These are phyloP conservation scores for Yamadazyma aaseri DNA, from an alignment of 1,139 yeast genomes.

Conservation along the genomic window DNA sequence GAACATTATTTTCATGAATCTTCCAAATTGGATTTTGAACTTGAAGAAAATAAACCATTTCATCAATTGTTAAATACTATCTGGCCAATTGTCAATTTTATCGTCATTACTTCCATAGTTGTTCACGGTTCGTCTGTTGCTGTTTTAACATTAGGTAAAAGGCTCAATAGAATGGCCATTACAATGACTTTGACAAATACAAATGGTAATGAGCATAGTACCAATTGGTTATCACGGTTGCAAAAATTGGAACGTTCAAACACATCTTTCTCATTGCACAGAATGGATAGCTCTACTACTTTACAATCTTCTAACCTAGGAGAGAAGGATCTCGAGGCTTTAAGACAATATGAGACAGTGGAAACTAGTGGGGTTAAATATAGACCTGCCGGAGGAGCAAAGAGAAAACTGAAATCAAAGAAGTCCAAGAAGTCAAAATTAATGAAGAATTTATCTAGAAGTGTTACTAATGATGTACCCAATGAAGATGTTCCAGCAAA, in stretches of 20 bases:
- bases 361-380: conserved; percentile 69
- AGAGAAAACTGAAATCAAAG: conserved; percentile 41
- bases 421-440: conserved; percentile 29
- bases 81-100: conserved; percentile 90
- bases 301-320: conserved; percentile 6
- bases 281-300: conserved; percentile 62
- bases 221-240: conserved; percentile 83
- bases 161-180: conserved; percentile 87
- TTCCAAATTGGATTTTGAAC: conserved; percentile 38
- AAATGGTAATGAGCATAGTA: conserved; percentile 58
- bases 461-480: conserved; percentile 24
- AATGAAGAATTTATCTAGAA: conserved; percentile 34
- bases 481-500: conserved; percentile 22
- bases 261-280: conserved; percentile 74
- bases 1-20: conserved; percentile 33
- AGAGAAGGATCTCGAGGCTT: conserved; percentile 15
- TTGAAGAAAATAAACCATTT: conserved; percentile 51
- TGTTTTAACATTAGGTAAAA: conserved; percentile 82
- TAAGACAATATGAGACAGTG: conserved; percentile 34
- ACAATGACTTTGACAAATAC: conserved; percentile 84
- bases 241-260: conserved; percentile 74
- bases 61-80: conserved; percentile 70
- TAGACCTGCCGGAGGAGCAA: conserved; percentile 82
- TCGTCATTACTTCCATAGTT: conserved; percentile 81
- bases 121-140: conserved; percentile 98